Base-by-base conservation (phyloP, 352 stramenopile species). In the Saprolegnia diclina region DNA sequence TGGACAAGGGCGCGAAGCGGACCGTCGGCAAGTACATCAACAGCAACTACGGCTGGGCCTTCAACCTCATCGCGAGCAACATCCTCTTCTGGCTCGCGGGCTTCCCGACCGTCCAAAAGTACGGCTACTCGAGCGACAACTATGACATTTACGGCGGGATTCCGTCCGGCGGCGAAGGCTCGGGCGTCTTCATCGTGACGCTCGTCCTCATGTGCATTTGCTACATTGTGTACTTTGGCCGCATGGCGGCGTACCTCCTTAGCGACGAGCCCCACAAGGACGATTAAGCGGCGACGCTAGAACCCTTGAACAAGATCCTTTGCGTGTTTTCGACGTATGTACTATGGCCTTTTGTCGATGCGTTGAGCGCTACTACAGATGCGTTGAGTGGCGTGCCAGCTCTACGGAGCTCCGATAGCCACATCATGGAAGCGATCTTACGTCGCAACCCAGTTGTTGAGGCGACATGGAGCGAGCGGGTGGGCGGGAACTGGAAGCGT, bases 11-110 rank as follows among this genome's bases (percentile, higher is more conserved):
- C 26, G 5, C 54, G 1, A 46, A 22, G 65, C 53, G 56, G 21
- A 74, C 62, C 13, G 42, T 91, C 59, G 37, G 73, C 45, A 76
- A 78, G 73, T 94, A 90, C 64, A 55, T 94, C 56, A 65, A 46
- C 40, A 76, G 88, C 72, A 94, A 92, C 81, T 81, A 78, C 21
- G 86, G 84, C 76, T 92, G 84, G 86, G 91, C 81, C 14, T 91
- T 92, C 80, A 94, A 92, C 73, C 68, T 94, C n/a, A 72, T 91
- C 45, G 81, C 77, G 61, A 92, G 82, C 46, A 83, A 92, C 57
- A 73, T 87, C 38, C 72, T 92, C 79, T 94, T 91, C 76, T 92
- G 84, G 86, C 80, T 86, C 65, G 78, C 89, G 29, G 86, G 86
- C 62, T 88, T 94, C 74, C 84, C 84, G 18, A 74, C 90, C 56